Base-by-base conservation (phyloP, 495 filamentous ascomycete species). In the Hypomontagnella monticulosa region DNA sequence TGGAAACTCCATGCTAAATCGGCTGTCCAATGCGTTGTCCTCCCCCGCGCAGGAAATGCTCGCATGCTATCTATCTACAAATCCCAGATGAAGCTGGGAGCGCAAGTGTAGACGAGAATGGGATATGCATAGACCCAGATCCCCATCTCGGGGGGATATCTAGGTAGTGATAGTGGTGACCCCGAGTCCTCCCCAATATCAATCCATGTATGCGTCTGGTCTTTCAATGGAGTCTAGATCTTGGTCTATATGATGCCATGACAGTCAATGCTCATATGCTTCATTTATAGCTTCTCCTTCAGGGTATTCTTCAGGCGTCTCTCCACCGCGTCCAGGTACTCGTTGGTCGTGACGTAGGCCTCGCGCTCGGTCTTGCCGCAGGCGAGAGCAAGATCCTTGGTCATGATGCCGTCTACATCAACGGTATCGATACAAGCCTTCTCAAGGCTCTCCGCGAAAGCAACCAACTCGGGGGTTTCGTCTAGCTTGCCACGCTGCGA, bases 391-490 rank as follows among this genome's bases (percentile, higher is more conserved):
- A 99, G 76, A 79, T 99, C 95, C 87, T 99, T 99, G 72, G 95
- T 99, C 95, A 98, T 99, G 80, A 97, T 90, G 47, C 91, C 91
- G 69, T 97, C 93, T 41, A 91, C 78, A 75, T 97, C 91, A 60
- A 99, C 95, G 18, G 93, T 91, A 72, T 98, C 93, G 46, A 96
- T 80, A 76, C 94, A 97, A n/a, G 95, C 95, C 75, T 90, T 82
- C 87, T 99, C 95, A 57, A 99, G 85, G 71, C 83, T 85, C 80
- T 97, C 91, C 16, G 94, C 95, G 72, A 96, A 99, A 4, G 88
- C 81, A 16, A 96, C 87, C 12, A 98, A 81, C 53, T 97, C 93
- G 8, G 92, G 92, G 54, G 92, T 97, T 11, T 84, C 80, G 79
- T 99, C 95, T 51, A 99, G 83, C 80, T 90, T 88, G 52, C 94